Conservation (phyloP, 495 filamentous ascomycete genomes). For the Xylaria longipes region DNA sequence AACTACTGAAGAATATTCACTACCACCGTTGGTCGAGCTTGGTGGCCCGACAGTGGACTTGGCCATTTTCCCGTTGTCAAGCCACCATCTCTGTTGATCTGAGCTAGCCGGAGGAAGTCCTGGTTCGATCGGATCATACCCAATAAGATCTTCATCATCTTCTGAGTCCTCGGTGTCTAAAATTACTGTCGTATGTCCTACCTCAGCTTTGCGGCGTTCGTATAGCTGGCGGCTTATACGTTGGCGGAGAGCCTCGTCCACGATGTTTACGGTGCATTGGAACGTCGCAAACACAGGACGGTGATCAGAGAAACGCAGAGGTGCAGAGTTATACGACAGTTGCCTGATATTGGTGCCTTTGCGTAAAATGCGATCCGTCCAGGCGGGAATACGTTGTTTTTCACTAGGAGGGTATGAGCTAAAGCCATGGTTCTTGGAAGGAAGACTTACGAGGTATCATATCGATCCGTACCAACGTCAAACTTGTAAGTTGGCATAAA, state of each 20-base stretch:
- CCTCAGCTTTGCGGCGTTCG: slow-evolving; percentile 64
- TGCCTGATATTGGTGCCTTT: slow-evolving; percentile 86
- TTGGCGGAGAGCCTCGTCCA: slow-evolving; percentile 76
- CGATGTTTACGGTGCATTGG: slow-evolving; percentile 76
- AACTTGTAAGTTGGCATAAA: slow-evolving; percentile 97
- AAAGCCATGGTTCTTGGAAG: not conserved
- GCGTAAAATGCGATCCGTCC: slow-evolving; percentile 92
- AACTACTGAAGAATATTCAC: slow-evolving; percentile 50
- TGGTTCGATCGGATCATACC: slow-evolving; percentile 76
- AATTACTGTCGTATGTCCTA: slow-evolving; percentile 54
- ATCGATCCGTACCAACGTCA: slow-evolving; percentile 82
- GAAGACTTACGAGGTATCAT: slow-evolving; percentile 83
- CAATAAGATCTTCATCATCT: slow-evolving; percentile 72
- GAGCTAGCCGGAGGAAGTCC: slow-evolving; percentile 90
- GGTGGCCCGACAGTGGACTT: slow-evolving; percentile 74
- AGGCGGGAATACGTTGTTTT: slow-evolving; percentile 92
- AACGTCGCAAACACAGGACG: slow-evolving; percentile 91
- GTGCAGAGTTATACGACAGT: slow-evolving; percentile 76
- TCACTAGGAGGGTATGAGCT: slow-evolving; percentile 61
- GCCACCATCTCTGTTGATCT: slow-evolving; percentile 91
- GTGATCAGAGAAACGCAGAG: slow-evolving; percentile 89
- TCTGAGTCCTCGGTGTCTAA: slow-evolving; percentile 64
- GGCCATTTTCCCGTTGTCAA: slow-evolving; percentile 82
- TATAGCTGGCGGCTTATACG: slow-evolving; percentile 75
- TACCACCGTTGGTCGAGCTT: slow-evolving; percentile 46